Base-by-base conservation (phyloP, 148 eudicot genomes). In the Vaccinium darrowii region DNA sequence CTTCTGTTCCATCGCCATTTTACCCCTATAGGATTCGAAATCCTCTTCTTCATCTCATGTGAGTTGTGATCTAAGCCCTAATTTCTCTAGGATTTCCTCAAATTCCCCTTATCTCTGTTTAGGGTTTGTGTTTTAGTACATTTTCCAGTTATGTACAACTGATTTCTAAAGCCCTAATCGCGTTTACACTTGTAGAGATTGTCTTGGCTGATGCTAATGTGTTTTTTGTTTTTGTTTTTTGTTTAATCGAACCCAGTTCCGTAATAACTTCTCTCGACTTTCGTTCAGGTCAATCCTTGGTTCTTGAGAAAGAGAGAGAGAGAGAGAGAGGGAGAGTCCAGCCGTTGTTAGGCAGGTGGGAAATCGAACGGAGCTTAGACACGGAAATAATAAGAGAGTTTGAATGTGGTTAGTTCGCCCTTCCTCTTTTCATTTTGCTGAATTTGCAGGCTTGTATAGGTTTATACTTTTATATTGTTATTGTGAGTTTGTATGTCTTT, bases 321-420 rank as follows among this genome's bases (percentile, higher is more conserved):
- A 16, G 79, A 27, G 2, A 82, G 16, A 33, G 51, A 16, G 79
- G 15, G 53, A 60, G 4, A 2, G 43, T 57, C 86, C 86, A 83
- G 83, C 86, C 83, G 30, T 19, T 8, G 36, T 72, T 21, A 16
- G 83, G 86, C 86, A 69, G 79, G 83, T 23, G 72, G 54, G 69
- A 56, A 56, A 23, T n/a, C 25, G 57, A 79, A 25, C 78, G 67
- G 49, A 85, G 56, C 69, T 57, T 79, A 25, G n/a, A 58, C 13
- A 56, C 79, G 25, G 76, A 1, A 25, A 80, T 36, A 53, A n/a
- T 3, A 56, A 80, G 67, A 80, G 78, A 79, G 86, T 21, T 72
- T 85, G 78, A 81, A 84, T 84, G 86, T 84, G 86, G 83, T 85
- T 39, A 63, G 83, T 85, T 65, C 3, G 8, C 23, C 15, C 73